phyloP scores from a whole-genome alignment of 2,329 filamentous ascomycete species.

The Calycina herbarum region DNA sequence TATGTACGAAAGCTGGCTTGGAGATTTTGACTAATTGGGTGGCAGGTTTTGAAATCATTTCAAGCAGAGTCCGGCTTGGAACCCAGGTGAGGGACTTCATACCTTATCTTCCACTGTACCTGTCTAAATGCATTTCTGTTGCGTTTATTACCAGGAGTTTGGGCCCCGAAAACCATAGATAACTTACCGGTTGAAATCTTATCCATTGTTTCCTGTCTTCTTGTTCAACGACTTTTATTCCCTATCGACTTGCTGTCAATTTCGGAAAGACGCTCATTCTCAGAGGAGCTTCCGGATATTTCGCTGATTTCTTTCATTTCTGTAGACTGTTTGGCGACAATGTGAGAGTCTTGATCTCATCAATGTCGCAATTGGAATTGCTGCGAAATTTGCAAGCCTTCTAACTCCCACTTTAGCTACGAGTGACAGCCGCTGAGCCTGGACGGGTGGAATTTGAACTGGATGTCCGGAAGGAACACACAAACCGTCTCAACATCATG shows the following conservation, averaged over 20 bases:
- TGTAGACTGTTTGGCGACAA: slow-evolving; percentile 40
- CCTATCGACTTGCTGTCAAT: no score
- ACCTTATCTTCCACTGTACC: not conserved
- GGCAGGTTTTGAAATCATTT: slow-evolving; percentile 84
- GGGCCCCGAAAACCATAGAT: no score
- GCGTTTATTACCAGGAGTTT: no score
- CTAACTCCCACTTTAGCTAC: no score
- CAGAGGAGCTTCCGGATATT: not conserved
- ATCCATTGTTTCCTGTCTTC: no score
- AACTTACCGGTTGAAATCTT: no score
- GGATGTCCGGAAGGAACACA: slow-evolving; percentile 72
- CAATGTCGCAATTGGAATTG: no score
- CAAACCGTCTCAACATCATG: slow-evolving; percentile 75
- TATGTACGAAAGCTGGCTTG: slow-evolving; percentile 40
- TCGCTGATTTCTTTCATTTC: not conserved
- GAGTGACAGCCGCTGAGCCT: slow-evolving; percentile 61
- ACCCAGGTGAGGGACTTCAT: slow-evolving; percentile 63
- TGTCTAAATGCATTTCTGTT: no score
- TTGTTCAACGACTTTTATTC: no score
- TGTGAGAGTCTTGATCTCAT: no score
- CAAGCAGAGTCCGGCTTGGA: slow-evolving; percentile 75
- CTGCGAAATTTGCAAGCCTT: no score
- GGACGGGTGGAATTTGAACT: slow-evolving; percentile 76
- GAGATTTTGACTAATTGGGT: slow-evolving; percentile 21
- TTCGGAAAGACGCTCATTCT: no score